Conservation (phyloP, 83 land plant species). For the Picea abies region DNA sequence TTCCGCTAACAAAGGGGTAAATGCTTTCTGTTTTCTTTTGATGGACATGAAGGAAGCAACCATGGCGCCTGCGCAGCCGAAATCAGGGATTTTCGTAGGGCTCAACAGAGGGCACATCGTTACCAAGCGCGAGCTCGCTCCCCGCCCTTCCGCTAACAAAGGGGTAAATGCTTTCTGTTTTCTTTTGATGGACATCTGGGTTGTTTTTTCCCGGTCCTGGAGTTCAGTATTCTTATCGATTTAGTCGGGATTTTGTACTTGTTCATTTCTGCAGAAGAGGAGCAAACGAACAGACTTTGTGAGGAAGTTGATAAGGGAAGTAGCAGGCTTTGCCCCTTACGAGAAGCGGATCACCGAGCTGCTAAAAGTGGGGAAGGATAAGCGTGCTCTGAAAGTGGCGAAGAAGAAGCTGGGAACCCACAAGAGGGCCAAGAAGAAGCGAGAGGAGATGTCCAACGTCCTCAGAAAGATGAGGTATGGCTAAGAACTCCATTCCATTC, state of each 20-base stretch:
- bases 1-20: conserved; percentile 43
- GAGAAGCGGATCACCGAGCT: too few species aligned
- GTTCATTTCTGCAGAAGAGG: conserved; percentile 27
- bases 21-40: not conserved
- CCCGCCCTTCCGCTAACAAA: conserved; percentile 16
- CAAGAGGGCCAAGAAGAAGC: conserved; percentile 71
- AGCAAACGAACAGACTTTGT: conserved; percentile 37
- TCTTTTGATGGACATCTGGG: too few species aligned
- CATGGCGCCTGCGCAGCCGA: conserved; percentile 61
- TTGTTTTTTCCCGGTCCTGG: too few species aligned
- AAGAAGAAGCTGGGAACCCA: conserved; percentile 34
- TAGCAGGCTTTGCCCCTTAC: conserved; percentile 18
- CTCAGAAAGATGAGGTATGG: conserved; percentile 62
- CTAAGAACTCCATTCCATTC: too few species aligned
- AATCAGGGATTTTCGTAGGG: conserved; percentile 50
- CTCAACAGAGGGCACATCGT: conserved; percentile 54
- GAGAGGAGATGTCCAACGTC: conserved; percentile 24
- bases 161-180: conserved; percentile 24
- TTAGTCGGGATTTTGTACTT: too few species aligned
- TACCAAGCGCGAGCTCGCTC: conserved; percentile 35
- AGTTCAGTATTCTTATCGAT: too few species aligned
- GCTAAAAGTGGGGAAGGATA: too few species aligned
- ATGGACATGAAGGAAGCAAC: not conserved
- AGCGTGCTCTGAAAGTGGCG: conserved; percentile 73
- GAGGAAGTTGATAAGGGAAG: conserved; percentile 24